Evolutionary conservation across 177 flowering plant species (phyloP).

Genomic region (Vitis hybrid): DNA sequence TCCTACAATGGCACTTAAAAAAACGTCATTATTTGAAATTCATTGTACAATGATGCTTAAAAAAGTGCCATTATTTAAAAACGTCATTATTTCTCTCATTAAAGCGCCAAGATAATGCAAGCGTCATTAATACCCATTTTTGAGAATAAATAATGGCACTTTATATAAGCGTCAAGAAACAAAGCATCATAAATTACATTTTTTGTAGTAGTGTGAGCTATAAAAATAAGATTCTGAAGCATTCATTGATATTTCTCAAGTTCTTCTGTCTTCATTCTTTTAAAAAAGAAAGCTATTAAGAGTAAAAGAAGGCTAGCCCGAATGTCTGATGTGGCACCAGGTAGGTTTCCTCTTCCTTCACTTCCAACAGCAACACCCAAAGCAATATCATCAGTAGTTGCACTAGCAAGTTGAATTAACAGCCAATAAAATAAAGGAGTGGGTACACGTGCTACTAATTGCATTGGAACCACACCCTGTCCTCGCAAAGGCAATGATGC

Average conservation of each 20-base stretch:
- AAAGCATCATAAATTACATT: no score
- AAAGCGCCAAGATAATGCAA: no score
- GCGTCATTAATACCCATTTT: no score
- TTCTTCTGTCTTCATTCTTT: conserved; percentile 98
- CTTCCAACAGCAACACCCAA: conserved; percentile 97
- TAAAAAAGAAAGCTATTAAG: conserved; percentile 47
- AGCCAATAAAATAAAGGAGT: conserved; percentile 93
- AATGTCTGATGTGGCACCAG: conserved; percentile 89
- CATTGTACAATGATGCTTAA: no score
- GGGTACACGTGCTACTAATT: conserved; percentile 86
- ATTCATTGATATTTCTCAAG: conserved; percentile 85
- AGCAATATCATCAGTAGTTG: conserved; percentile 91
- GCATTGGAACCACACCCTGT: conserved; percentile 87
- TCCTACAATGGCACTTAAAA: no score
- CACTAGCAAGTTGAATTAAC: conserved; percentile 95
- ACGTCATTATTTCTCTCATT: no score
- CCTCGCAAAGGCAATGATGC: conserved; percentile 87
- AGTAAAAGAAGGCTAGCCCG: conserved; percentile 89
- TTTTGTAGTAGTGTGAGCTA: no score
- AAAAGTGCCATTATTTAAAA: no score
- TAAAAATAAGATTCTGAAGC: conserved; percentile 85
- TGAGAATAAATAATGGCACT: no score
- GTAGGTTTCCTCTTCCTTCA: conserved; percentile 89
- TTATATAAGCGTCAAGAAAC: no score
- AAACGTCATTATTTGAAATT: no score